Evolutionary conservation across 768 basidiomycete species (phyloP), one percentile per base, ranked within the genome.

Genomic region (Hypholoma sublateritium): DNA sequence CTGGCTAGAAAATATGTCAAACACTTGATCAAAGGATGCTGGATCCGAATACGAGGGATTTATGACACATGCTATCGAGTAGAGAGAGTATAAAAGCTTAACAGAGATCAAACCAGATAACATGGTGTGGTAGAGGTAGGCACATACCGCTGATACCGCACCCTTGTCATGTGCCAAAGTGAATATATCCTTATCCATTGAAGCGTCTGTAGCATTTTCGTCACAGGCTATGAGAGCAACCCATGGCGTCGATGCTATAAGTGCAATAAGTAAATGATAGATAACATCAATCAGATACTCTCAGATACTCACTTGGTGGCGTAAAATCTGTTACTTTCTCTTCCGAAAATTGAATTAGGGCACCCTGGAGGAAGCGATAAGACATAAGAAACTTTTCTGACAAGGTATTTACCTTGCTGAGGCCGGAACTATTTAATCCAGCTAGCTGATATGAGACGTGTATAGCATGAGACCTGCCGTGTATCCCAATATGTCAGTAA

Each of bases 141-240:
- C 56, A 74, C 84, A 66, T 64, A 91, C 90, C 34, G 90, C 91
- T 13, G 89, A 88, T 35, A 84, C 81, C 1, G 94, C 95, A 4
- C 95, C 95, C 59, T 83, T 77, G 59, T 88, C 84, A 41, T 80
- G 77, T 19, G 91, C 93, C 41, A 92, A 77, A 0, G 91, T 92
- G 70, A 97, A 93, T 51, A 95, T 81, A 68, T 97, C 94, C 47
- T 76, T 69, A 2, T 81, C 76, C 64, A 75, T 67, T 1, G 85
- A 84, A 3, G 82, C 75, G 57, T 81, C 73, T 14, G 91, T 91
- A 16, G 86, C 79, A 69, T 95, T 94, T 55, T 68, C 66, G 66
- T 95, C 93, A 70, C 94, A 96, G 3, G 85, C 81, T 48, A 97
- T 82, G 60, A 95, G 79, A 12, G 95, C 95, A 63, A 97, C 89